A percentile compares a stretch with the other conserved stretches of the same genome.
Conservation (phyloP, 345 rosid species). For the Brassica rapa region DNA sequence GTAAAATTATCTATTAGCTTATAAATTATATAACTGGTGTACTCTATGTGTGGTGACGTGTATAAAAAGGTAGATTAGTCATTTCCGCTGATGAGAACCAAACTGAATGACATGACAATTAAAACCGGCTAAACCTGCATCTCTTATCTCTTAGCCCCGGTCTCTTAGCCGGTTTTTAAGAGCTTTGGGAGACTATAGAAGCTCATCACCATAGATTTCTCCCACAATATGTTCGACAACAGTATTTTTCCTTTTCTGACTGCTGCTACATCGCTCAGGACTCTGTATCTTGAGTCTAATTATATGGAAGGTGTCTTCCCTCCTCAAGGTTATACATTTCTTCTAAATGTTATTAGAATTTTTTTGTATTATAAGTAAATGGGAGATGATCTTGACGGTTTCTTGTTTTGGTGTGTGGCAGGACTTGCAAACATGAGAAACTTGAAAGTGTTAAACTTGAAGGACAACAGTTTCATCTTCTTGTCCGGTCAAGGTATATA, state of each 20-base stretch:
- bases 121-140: no score
- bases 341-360: neutral
- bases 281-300: constrained; percentile 23
- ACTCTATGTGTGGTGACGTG: neutral
- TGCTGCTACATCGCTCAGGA: constrained; percentile 19
- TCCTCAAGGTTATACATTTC: constrained; percentile 8
- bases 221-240: constrained; percentile 24
- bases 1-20: neutral
- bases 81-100: neutral
- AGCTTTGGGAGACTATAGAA: constrained; percentile 17
- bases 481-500: constrained; percentile 24
- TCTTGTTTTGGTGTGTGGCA: neutral
- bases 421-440: constrained; percentile 13
- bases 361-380: neutral
- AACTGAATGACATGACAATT: constrained; percentile 33
- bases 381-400: constrained; percentile 13
- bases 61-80: constrained; percentile 23
- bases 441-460: constrained; percentile 19
- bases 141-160: no score
- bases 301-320: constrained; percentile 35
- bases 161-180: constrained; percentile 4
- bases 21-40: neutral
- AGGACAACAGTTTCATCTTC: constrained; percentile 23
- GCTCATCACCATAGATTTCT: constrained; percentile 10
- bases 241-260: constrained; percentile 20